Evolutionary conservation across 2,329 filamentous ascomycete genomes (phyloP), one percentile per base, ranked within the genome.

Genomic region (Pyrenophora graminea): DNA sequence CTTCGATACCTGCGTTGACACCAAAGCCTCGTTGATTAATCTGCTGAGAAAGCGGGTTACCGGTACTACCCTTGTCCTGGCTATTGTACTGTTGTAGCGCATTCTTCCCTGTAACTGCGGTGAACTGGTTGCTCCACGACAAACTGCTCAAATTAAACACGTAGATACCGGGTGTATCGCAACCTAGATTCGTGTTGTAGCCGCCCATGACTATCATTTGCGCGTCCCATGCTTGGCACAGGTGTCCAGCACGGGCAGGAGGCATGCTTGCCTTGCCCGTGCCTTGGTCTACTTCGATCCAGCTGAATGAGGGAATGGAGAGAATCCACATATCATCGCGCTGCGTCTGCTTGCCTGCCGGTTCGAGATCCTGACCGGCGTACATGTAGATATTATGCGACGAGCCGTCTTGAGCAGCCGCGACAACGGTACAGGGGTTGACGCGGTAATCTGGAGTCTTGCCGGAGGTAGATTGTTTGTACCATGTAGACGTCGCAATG

Each of bases 181-280:
- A 90, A 3, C 76, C 80, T 39, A 84, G 76, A 9, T 84, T 75
- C 21, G 77, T 72, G 2, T 84, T 85, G 57, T 84, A 87, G 9
- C 90, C 90, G 21, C 90, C 90, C 12, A 93, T 78, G 6, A 87
- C 80, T 55, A 94, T 79, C 85, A 95, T 91, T 70, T 93, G 90
- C 51, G 87, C 85, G 13, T 91, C 87, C 74, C 90, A 93, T 62
- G 83, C 82, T 60, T 91, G 84, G 72, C 90, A 94, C 32, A 85
- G 84, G 68, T 93, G 89, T 0, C 89, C 89, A 1, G 85, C 83
- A 46, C 90, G 82, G 3, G 78, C 87, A 6, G 81, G 73, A 72
- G 88, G 68, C 5, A 76, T 45, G 45, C 56, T 67, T 83, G 68
- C 19, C 21, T 57, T 33, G 15, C 25, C 41, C 17, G 52, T 52